Evolutionary conservation across 140 eudicot species (phyloP).

Genomic region (Oenanthe javanica): DNA sequence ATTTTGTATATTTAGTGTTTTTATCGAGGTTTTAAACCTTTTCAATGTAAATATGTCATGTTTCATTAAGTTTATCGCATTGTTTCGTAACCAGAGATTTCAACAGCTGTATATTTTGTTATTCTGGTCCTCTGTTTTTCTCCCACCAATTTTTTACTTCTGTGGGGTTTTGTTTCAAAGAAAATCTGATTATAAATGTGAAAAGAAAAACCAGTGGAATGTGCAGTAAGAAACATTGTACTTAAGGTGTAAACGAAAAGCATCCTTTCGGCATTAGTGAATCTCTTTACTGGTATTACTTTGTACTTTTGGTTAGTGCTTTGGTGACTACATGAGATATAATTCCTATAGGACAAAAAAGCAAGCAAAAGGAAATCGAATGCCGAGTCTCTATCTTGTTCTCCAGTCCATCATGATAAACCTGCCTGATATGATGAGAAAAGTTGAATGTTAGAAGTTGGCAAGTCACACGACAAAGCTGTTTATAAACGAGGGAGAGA

Average conservation of each 20-base stretch:
- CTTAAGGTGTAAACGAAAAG: not conserved
- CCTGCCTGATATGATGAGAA: conserved; percentile 46
- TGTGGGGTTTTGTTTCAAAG: not conserved
- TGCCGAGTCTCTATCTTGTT: conserved; percentile 74
- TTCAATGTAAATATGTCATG: too few relatives aligned
- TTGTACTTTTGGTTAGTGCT: conserved; percentile 29
- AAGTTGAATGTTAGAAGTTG: not conserved
- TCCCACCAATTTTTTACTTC: too few relatives aligned
- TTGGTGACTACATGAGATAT: conserved; percentile 69
- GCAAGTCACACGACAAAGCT: not conserved
- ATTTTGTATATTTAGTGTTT: too few relatives aligned
- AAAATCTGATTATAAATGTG: not conserved
- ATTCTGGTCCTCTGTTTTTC: too few relatives aligned
- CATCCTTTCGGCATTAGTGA: conserved; percentile 16
- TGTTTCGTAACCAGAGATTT: too few relatives aligned
- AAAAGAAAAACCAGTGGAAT: not conserved
- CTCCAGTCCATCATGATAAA: conserved; percentile 75
- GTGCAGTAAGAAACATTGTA: not conserved
- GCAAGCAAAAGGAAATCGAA: conserved; percentile 75
- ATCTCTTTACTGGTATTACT: conserved; percentile 20
- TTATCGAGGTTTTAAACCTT: too few relatives aligned
- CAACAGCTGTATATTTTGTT: too few relatives aligned
- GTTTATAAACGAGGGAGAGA: not conserved
- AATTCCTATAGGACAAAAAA: conserved; percentile 76
- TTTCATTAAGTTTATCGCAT: too few relatives aligned